Percentiles rank a stretch among this genome's conserved stretches.
Evolutionary conservation across 2,329 filamentous ascomycete species (phyloP).

Genomic region (Daldinia eschscholtzii): DNA sequence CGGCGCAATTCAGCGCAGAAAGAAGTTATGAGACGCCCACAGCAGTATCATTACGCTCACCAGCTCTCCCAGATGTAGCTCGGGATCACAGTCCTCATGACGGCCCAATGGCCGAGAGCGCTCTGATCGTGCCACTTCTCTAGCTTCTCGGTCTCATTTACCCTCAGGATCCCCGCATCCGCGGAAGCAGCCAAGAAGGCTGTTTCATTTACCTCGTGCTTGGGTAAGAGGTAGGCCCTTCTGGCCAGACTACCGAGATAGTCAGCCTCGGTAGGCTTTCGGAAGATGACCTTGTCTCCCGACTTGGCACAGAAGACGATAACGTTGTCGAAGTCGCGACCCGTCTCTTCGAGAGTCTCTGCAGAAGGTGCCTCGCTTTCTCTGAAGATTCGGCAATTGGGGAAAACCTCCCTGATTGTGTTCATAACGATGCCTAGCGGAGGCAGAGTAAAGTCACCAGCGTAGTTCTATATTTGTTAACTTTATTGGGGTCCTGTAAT

Average conservation of each 20-base stretch:
- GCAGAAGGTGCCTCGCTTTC: slow-evolving; percentile 72
- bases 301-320: slow-evolving; percentile 90
- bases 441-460: slow-evolving; percentile 84
- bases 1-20: background rate
- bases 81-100: slow-evolving; percentile 90
- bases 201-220: slow-evolving; percentile 72
- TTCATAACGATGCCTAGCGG: slow-evolving; percentile 82
- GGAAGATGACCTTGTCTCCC: slow-evolving; percentile 69
- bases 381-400: slow-evolving; percentile 91
- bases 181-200: slow-evolving; percentile 61
- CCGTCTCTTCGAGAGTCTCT: slow-evolving; percentile 61
- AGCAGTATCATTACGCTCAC: slow-evolving; percentile 61
- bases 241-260: slow-evolving; percentile 79
- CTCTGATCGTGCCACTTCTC: slow-evolving; percentile 79
- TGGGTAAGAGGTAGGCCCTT: slow-evolving; percentile 76
- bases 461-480: slow-evolving; percentile 79
- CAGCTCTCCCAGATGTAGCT: slow-evolving; percentile 86
- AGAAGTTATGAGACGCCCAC: background rate
- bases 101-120: slow-evolving; percentile 86
- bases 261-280: slow-evolving; percentile 73
- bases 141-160: slow-evolving; percentile 75
- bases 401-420: slow-evolving; percentile 86
- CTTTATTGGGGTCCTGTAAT: background rate
- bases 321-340: slow-evolving; percentile 90
- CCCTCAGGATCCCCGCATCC: slow-evolving; percentile 67